Evolutionary conservation across 2,329 filamentous ascomycete species (phyloP).

Genomic region (Epichloe sp.): DNA sequence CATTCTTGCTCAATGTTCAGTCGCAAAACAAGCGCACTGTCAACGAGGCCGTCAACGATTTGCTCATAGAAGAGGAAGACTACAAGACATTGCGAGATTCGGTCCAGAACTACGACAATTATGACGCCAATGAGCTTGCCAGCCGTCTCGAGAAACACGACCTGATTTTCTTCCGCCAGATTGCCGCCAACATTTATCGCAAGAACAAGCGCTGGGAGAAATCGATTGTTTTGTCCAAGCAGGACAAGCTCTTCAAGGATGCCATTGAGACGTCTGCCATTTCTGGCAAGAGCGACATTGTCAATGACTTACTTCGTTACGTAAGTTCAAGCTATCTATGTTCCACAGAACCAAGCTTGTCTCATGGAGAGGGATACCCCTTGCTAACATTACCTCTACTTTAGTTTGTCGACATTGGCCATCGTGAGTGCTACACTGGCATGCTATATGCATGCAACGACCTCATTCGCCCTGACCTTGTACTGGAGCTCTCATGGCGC

Average conservation of each 20-base stretch:
- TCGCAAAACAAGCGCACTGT: slow-evolving; percentile 95
- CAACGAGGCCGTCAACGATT: slow-evolving; percentile 94
- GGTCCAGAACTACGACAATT: slow-evolving; percentile 98
- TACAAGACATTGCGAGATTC: slow-evolving; percentile 98
- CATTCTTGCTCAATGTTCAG: slow-evolving; percentile 94
- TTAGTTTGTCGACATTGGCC: slow-evolving; percentile 97
- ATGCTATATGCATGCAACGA: slow-evolving; percentile 99
- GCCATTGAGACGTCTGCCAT: slow-evolving; percentile 95
- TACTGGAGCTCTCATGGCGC: slow-evolving; percentile 96
- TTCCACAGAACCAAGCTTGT: background rate
- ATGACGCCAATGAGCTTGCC: slow-evolving; percentile 86
- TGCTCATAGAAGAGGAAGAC: slow-evolving; percentile 96
- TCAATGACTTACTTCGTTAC: slow-evolving; percentile 91
- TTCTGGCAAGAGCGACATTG: slow-evolving; percentile 78
- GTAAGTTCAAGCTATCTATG: slow-evolving; percentile 46
- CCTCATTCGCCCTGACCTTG: slow-evolving; percentile 80
- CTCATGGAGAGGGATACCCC: too few species aligned
- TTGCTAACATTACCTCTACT: slow-evolving; percentile 14
- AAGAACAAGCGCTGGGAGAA: slow-evolving; percentile 99
- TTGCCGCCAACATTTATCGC: slow-evolving; percentile 94
- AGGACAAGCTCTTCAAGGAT: slow-evolving; percentile 99
- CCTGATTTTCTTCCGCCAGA: slow-evolving; percentile 97
- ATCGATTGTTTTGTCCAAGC: slow-evolving; percentile 92
- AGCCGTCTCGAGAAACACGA: slow-evolving; percentile 93
- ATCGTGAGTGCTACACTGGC: slow-evolving; percentile 98